Evolutionary conservation across 495 filamentous ascomycete genomes (phyloP).

Genomic region (Penicillium salamii): DNA sequence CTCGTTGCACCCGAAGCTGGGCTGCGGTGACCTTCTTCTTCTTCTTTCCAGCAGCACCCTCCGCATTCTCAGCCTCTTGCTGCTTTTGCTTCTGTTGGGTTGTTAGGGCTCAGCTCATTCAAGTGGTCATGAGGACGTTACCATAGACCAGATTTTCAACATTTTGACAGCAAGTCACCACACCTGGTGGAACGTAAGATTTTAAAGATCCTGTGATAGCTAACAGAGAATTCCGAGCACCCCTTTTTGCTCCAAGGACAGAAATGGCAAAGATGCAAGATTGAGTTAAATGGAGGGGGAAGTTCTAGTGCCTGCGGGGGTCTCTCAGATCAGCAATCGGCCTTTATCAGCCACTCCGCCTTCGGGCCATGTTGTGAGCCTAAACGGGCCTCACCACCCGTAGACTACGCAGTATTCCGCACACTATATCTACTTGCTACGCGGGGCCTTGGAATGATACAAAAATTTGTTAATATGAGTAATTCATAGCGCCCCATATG

Average conservation of each 20-base stretch:
- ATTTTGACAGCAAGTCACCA: conserved; percentile 56
- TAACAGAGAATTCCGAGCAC: too few species aligned
- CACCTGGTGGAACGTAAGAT: conserved; percentile 12
- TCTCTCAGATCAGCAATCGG: conserved; percentile 11
- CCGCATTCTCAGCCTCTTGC: conserved; percentile 88
- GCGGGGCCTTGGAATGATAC: too few species aligned
- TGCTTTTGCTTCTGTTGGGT: conserved; percentile 73
- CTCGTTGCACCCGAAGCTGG: conserved; percentile 94
- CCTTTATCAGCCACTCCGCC: conserved; percentile 15
- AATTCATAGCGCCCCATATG: conserved; percentile 23
- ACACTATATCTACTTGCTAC: not conserved
- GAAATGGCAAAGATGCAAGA: not conserved
- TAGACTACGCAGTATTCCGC: not conserved
- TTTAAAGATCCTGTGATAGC: not conserved
- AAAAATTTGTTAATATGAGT: conserved; percentile 1
- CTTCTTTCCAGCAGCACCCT: conserved; percentile 71
- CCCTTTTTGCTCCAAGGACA: too few species aligned
- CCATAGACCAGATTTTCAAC: conserved; percentile 99
- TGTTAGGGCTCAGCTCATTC: not conserved
- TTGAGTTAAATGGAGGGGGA: not conserved
- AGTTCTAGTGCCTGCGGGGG: conserved; percentile 15
- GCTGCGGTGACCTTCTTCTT: conserved; percentile 99
- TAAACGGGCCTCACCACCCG: not conserved
- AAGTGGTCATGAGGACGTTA: conserved; percentile 36
- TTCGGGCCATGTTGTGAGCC: too few species aligned